These are phyloP conservation scores for Ophiocordyceps robertsii DNA, from an alignment of 2,329 filamentous ascomycete species.

Conservation along the genomic window DNA sequence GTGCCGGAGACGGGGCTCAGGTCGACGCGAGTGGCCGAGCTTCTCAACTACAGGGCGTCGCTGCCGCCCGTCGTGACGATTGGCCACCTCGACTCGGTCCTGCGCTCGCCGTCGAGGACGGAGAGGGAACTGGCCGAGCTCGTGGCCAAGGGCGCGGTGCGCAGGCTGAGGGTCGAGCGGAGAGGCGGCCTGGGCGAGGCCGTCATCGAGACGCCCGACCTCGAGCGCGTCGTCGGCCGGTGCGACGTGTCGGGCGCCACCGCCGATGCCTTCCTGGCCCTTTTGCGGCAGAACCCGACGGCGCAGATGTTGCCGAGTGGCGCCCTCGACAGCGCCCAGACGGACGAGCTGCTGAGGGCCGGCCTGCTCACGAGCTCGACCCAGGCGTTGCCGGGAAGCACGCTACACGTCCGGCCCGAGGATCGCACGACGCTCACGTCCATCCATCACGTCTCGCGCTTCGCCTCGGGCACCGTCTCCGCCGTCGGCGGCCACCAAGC, in stretches of 20 bases:
- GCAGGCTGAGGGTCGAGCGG: constrained; percentile 49
- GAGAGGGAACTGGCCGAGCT: constrained; percentile 57
- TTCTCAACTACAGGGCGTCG: constrained; percentile 44
- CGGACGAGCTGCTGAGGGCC: constrained; percentile 45
- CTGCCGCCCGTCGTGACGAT: constrained; percentile 53
- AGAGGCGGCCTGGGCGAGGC: constrained; percentile 50
- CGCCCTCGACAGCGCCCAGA: constrained; percentile 29
- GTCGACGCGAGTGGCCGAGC: constrained; percentile 46
- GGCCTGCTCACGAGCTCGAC: constrained; percentile 50
- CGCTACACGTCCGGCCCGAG: constrained; percentile 33
- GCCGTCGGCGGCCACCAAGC: constrained; percentile 58
- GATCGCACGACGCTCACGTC: constrained; percentile 43
- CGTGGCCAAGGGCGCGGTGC: constrained; percentile 38
- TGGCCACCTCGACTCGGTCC: constrained; percentile 51
- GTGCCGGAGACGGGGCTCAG: constrained; percentile 52
- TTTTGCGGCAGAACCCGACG: constrained; percentile 37
- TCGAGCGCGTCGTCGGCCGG: constrained; percentile 33
- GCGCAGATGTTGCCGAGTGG: constrained; percentile 16
- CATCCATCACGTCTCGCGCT: constrained; percentile 47
- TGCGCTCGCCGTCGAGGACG: constrained; percentile 46
- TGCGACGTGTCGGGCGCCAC: constrained; percentile 25
- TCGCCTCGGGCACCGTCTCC: constrained; percentile 53
- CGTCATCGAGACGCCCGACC: constrained; percentile 43
- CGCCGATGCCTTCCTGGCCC: constrained; percentile 34
- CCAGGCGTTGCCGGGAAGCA: constrained; percentile 17